phyloP scores from a whole-genome alignment of 2,329 filamentous ascomycete genomes.

The Macrophomina tecta region DNA sequence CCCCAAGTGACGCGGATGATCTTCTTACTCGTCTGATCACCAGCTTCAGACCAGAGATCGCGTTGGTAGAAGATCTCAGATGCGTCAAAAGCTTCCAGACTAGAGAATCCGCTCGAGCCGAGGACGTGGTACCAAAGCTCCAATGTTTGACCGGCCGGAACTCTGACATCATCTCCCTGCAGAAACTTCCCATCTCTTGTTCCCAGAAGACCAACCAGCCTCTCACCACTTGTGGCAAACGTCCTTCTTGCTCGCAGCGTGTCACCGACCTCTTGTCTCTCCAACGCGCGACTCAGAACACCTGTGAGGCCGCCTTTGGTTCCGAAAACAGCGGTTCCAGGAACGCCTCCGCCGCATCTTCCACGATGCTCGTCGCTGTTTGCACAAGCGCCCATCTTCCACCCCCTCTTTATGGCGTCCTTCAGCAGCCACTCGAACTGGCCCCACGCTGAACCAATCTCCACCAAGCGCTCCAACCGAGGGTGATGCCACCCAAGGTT shows the following conservation, averaged over 20 bases:
- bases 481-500: constrained; percentile 48
- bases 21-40: neutral
- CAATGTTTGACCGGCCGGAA: neutral
- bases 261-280: neutral
- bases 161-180: constrained; percentile 8
- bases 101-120: neutral
- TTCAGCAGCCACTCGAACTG: constrained; percentile 45
- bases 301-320: constrained; percentile 9
- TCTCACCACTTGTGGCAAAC: constrained; percentile 21
- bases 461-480: constrained; percentile 42
- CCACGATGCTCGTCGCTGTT: constrained; percentile 47
- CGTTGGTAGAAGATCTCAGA: neutral
- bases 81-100: constrained; percentile 6
- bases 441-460: constrained; percentile 47
- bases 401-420: constrained; percentile 37
- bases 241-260: constrained; percentile 5
- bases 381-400: constrained; percentile 44
- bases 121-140: neutral
- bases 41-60: neutral
- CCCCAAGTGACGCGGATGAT: constrained; percentile 38
- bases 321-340: constrained; percentile 42
- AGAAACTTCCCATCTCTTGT: neutral
- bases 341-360: constrained; percentile 45
- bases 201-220: neutral
- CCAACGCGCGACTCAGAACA: neutral